Percentiles rank a stretch among this genome's conserved stretches.
Evolutionary conservation across 2,329 filamentous ascomycete genomes (phyloP).

Genomic region (Aspergillus aculeatus): DNA sequence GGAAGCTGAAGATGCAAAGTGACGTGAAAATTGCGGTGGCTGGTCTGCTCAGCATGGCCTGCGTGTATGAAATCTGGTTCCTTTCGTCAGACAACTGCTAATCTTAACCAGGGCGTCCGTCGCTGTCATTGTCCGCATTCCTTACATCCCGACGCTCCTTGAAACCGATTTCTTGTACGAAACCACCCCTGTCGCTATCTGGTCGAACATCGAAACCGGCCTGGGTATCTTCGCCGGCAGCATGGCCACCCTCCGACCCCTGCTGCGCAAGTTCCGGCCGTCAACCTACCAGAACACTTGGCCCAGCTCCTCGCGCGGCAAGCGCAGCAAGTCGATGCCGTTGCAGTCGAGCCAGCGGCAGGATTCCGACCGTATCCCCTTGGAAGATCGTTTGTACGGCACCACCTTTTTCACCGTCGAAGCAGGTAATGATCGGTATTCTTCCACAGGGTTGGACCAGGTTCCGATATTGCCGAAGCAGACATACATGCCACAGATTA

Average conservation of each 20-base stretch:
- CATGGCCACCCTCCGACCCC: constrained; percentile 21
- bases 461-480: background rate
- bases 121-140: constrained; percentile 20
- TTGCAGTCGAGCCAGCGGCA: background rate
- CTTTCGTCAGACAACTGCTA: no score
- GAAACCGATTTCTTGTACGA: constrained; percentile 19
- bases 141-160: constrained; percentile 16
- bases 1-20: constrained; percentile 22
- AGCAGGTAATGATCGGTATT: background rate
- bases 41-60: constrained; percentile 21
- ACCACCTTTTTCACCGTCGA: constrained; percentile 4
- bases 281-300: background rate
- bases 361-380: background rate
- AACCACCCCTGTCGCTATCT: constrained; percentile 21
- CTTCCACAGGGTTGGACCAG: background rate
- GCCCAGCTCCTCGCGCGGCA: background rate
- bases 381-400: background rate
- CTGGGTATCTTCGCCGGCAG: constrained; percentile 23
- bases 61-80: constrained; percentile 15
- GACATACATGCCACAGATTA: background rate
- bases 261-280: constrained; percentile 11
- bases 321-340: background rate
- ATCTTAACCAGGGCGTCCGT: constrained; percentile 17
- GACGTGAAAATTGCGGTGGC: constrained; percentile 19
- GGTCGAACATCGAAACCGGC: constrained; percentile 24